Conservation (phyloP, 352 stramenopile genomes). For the Thalassiosira pacifica region DNA sequence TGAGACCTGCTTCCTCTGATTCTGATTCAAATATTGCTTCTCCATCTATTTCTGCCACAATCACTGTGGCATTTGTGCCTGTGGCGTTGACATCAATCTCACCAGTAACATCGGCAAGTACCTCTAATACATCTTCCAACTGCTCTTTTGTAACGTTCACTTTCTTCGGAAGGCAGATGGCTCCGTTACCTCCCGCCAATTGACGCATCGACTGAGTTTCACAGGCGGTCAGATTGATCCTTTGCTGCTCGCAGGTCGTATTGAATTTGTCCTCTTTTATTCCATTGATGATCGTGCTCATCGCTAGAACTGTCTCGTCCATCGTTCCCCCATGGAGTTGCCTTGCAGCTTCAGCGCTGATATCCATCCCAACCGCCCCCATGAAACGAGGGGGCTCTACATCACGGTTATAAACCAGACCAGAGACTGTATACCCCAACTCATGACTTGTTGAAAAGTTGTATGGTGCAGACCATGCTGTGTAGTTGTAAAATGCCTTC, state of each 20-base stretch:
- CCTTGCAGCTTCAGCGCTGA: conserved; percentile 36
- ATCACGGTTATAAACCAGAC: conserved; percentile 56
- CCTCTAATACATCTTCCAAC: neutral
- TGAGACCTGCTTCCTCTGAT: neutral
- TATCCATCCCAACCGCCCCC: conserved; percentile 65
- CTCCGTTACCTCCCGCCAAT: conserved; percentile 30
- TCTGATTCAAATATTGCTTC: neutral
- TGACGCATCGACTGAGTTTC: conserved; percentile 56
- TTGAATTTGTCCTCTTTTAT: conserved; percentile 30
- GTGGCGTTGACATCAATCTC: neutral
- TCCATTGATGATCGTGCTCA: conserved; percentile 39
- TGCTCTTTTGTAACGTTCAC: conserved; percentile 11
- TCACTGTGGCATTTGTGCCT: neutral
- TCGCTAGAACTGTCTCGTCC: conserved; percentile 36
- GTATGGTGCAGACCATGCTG: conserved; percentile 49
- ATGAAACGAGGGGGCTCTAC: conserved; percentile 57
- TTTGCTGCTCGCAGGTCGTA: conserved; percentile 38
- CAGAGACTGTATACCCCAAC: conserved; percentile 60
- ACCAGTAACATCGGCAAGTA: neutral
- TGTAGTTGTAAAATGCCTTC: conserved; percentile 53
- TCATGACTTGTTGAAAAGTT: conserved; percentile 41
- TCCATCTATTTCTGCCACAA: conserved; percentile 3
- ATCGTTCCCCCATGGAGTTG: conserved; percentile 31
- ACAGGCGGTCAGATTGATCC: conserved; percentile 54
- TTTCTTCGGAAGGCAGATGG: conserved; percentile 29